phyloP scores from a whole-genome alignment of 768 basidiomycete genomes.

The Tricholoma furcatifolium region DNA sequence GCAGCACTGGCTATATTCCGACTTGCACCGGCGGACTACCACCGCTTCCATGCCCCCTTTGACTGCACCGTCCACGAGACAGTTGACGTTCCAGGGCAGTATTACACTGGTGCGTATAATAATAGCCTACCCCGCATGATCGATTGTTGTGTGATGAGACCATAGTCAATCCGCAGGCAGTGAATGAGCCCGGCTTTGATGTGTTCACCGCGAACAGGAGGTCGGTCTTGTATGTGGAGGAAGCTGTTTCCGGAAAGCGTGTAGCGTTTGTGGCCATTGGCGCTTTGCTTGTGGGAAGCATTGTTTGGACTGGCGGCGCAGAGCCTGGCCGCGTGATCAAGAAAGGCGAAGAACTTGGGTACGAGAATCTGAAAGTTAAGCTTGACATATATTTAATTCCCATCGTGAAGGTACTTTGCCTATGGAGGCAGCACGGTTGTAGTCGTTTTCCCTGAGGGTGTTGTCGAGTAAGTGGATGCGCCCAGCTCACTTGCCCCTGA shows the following conservation, averaged over 20 bases:
- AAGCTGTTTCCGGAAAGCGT: constrained; percentile 39
- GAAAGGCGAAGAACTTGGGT: constrained; percentile 66
- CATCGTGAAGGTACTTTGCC: constrained; percentile 44
- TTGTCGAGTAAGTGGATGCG: constrained; percentile 36
- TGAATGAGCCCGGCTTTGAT: constrained; percentile 64
- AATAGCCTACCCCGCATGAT: neutral
- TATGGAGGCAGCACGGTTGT: constrained; percentile 81
- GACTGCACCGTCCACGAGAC: constrained; percentile 50
- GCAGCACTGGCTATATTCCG: constrained; percentile 66
- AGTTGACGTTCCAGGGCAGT: constrained; percentile 51
- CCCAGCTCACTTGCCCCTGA: neutral
- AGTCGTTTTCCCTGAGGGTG: constrained; percentile 53
- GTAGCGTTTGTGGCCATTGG: constrained; percentile 77
- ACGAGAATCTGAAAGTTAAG: neutral
- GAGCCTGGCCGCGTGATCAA: constrained; percentile 42
- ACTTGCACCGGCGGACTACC: constrained; percentile 80
- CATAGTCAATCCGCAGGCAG: constrained; percentile 73
- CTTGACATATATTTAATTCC: neutral
- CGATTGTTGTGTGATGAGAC: neutral
- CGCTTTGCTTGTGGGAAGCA: constrained; percentile 78
- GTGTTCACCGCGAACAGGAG: constrained; percentile 67
- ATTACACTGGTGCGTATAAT: constrained; percentile 50
- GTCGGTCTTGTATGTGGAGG: constrained; percentile 52
- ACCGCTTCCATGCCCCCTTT: constrained; percentile 74
- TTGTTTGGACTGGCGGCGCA: constrained; percentile 59